Base-by-base conservation (phyloP, 1,139 yeast genomes). In the Groenewaldozyma sp. region DNA sequence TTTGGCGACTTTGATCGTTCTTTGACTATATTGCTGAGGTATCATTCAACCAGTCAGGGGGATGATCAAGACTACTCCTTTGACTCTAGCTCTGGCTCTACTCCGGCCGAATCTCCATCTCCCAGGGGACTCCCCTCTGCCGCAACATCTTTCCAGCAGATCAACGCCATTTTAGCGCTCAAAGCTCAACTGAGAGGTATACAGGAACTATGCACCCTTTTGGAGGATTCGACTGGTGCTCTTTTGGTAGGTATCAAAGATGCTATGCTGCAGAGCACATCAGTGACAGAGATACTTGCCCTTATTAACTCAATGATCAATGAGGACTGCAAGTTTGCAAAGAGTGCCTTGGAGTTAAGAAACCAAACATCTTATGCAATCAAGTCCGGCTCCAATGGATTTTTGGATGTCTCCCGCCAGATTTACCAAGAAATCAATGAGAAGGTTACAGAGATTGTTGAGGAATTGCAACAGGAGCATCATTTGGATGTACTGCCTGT, bases 1-100 rank as follows among this genome's bases (percentile, higher is more conserved):
- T 21, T 33, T 33, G 35, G 28, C 16, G 35, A 33, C 16, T 33
- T 33, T n/a, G 35, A 33, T 21, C 17, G 35, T 6, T 22, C 28
- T 9, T 18, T 33, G 18, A 33, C 35, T 20, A 21, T 18, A 21
- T 11, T 33, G 35, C 28, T 22, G 6, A 33, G 16, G 7, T 18
- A 13, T 18, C n/a, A 28, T n/a, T 7, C 13, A 6, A 14, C 10
- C 26, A 22, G 26, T 11, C 10, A 11, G 11, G 26, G 26, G 10
- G n/a, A n/a, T n/a, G n/a, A n/a, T n/a, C n/a, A n/a, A n/a, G n/a
- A n/a, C n/a, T n/a, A n/a, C n/a, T n/a, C n/a, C n/a, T n/a, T n/a
- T n/a, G n/a, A n/a, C n/a, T 7, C 10, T 11, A 22, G 26, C 26
- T 7, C 10, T 7, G 26, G 26, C 26, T 7, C 10, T 11, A 22